These are phyloP conservation scores for Suillus fuscotomentosus DNA, from an alignment of 768 basidiomycete genomes.

Conservation along the genomic window DNA sequence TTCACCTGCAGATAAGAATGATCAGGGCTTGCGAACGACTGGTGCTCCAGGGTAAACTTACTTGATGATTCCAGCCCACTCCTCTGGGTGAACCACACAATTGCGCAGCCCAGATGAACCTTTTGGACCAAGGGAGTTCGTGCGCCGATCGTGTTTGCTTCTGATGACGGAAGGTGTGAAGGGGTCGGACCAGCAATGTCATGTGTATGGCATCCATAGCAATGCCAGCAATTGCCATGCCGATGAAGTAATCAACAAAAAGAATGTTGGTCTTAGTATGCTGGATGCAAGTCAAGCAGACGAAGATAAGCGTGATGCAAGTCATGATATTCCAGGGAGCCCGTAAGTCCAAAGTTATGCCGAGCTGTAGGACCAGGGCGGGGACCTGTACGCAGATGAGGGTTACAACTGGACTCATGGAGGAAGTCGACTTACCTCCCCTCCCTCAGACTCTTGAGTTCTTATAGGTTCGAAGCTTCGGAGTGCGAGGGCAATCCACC, in stretches of 20 bases:
- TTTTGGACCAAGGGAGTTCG: slow-evolving; percentile 13
- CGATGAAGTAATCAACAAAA: slow-evolving; percentile 5
- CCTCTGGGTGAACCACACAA: slow-evolving; percentile 33
- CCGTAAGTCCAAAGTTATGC: neutral
- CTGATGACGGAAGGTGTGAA: slow-evolving; percentile 19
- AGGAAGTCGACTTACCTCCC: too few relatives aligned
- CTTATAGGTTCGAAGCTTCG: neutral
- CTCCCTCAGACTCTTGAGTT: neutral
- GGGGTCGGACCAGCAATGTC: slow-evolving; percentile 28
- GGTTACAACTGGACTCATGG: neutral
- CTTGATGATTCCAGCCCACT: slow-evolving; percentile 35
- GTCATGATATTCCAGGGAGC: neutral
- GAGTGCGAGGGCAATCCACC: neutral
- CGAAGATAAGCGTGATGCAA: neutral
- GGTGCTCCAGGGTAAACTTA: slow-evolving; percentile 18
- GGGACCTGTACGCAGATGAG: neutral
- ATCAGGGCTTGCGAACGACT: neutral
- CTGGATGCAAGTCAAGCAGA: neutral
- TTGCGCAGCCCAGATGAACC: slow-evolving; percentile 31
- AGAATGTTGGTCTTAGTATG: neutral
- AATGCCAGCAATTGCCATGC: slow-evolving; percentile 15
- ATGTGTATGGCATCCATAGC: slow-evolving; percentile 28
- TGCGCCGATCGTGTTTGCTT: slow-evolving; percentile 14
- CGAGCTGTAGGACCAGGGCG: neutral
- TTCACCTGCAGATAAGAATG: neutral